Base-by-base conservation (phyloP, 1,139 yeast species). In the Sugiyamaella novakii region DNA sequence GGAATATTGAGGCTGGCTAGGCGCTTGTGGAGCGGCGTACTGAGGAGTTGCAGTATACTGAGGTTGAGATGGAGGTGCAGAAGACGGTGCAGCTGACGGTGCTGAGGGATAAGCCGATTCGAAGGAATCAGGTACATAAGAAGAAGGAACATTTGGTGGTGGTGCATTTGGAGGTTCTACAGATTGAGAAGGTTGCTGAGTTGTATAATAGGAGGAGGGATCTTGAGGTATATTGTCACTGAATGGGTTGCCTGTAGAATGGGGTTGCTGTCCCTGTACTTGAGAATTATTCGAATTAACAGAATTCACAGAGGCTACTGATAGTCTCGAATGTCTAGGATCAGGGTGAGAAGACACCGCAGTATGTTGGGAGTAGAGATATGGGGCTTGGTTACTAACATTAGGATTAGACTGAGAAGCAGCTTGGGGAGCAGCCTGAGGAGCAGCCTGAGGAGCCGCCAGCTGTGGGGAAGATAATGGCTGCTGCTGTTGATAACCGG, bases 401-500 rank as follows among this genome's bases (percentile, higher is more conserved):
- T 35, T 15, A 3, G 10, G 15, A 19, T 25, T 25, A 3, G 39
- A 19, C 39, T 35, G 39, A 12, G 42, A 19, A 24, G 22, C 22
- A 11, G 42, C 33, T 24, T 22, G 25, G 8, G 25, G 27, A 19
- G 21, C 24, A 15, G 35, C 19, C n/a, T 31, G 25, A 33, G 36
- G 18, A 17, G 36, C 18, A 12, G 43, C 25, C 21, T 29, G 33
- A 40, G 36, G 28, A 8, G 35, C 27, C 25, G 54, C 10, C 22
- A 36, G 27, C 31, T 12, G 10, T 27, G 36, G 8, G 35, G 12
- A 22, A 35, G 49, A 15, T 43, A 48, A 5, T 24, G n/a, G 28
- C 14, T 29, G 42, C 12, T 38, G 43, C 22, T 14, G 56, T 17
- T 43, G 52, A 39, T n/a, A 41, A 17, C 25, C 43, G 24, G 31